Evolutionary conservation across 176 grass and related monocot species (phyloP), one percentile per base, ranked within the genome.

Genomic region (Musa itinerans): DNA sequence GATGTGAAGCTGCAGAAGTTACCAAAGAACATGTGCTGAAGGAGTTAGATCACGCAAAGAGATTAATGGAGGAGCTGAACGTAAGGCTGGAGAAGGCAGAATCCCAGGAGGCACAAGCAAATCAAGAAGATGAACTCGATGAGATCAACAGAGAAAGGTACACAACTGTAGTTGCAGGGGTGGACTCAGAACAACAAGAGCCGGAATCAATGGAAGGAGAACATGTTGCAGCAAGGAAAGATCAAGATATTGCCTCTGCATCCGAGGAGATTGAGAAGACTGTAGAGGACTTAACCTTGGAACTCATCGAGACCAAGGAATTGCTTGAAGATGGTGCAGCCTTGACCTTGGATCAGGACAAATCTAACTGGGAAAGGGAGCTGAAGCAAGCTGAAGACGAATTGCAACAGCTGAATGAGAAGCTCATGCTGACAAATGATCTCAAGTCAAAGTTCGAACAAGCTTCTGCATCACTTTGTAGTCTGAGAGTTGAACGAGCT

Each of bases 81-180:
- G 27, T 50, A 12, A 63, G 22, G 24, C 27, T 75, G 26, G 73
- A 75, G 73, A 75, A 49, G 50, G 73, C 73, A 24, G 13, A 63
- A 34, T 19, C 5, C 1, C 51, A 50, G 6, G 73, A 62, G 9
- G 55, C 26, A 14, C 55, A 63, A 7, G 54, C 55, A 49, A 75
- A 62, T 62, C 55, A 49, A 9, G 73, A 75, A 26, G 43, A 16
- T 1, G 73, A 75, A 62, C 55, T 75, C 10, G 25, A 54, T 62
- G 10, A 50, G 5, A 26, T 50, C 9, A 63, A 27, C 25, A 49
- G 49, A 11, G 73, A 75, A 26, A 49, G 62, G 55, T 10, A 61
- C 21, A 26, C 22, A 43, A 75, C 12, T 34, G 73, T 54, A 12
- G 73, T 49, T 21, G 54, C 25, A 48, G 73, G 49, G 54, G 15